A percentile compares a stretch with the other conserved stretches of the same genome.
Evolutionary conservation across 352 stramenopile genomes (phyloP).

Genomic region (Phytophthora syringae): DNA sequence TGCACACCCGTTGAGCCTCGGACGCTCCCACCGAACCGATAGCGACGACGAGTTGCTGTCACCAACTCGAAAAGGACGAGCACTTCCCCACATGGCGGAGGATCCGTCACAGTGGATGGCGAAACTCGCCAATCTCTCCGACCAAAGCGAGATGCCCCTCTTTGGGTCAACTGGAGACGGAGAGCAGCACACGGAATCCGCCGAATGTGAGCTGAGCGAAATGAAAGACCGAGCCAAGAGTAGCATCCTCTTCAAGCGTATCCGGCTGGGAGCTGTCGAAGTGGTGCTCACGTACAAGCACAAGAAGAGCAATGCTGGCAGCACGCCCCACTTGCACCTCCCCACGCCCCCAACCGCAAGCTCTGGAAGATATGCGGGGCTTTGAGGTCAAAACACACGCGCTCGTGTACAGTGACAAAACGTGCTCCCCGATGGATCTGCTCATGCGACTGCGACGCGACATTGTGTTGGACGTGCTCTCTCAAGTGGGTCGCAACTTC

Average conservation of each 20-base stretch:
- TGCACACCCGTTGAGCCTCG: constrained; percentile 53
- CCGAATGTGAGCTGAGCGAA: constrained; percentile 39
- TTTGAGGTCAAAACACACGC: constrained; percentile 88
- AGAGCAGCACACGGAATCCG: constrained; percentile 12
- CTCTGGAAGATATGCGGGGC: constrained; percentile 86
- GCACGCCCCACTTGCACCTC: constrained; percentile 16
- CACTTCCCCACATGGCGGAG: constrained; percentile 45
- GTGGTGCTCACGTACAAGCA: constrained; percentile 86
- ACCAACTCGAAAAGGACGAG: constrained; percentile 18
- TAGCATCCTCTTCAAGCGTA: constrained; percentile 82
- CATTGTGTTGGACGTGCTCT: constrained; percentile 84
- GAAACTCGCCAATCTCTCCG: constrained; percentile 29
- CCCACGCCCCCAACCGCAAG: constrained; percentile 39
- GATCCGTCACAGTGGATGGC: constrained; percentile 52
- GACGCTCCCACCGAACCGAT: constrained; percentile 35
- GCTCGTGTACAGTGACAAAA: constrained; percentile 89
- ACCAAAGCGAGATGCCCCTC: constrained; percentile 38
- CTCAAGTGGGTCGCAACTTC: constrained; percentile 87
- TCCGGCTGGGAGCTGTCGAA: constrained; percentile 78
- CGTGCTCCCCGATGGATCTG: constrained; percentile 77
- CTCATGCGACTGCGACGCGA: constrained; percentile 78
- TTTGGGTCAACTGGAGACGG: constrained; percentile 11
- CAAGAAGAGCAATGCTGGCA: constrained; percentile 49
- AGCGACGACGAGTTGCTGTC: constrained; percentile 26
- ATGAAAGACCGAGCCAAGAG: constrained; percentile 53